Conservation (phyloP, 2,329 filamentous ascomycete species). For the Xylaria sp. region DNA sequence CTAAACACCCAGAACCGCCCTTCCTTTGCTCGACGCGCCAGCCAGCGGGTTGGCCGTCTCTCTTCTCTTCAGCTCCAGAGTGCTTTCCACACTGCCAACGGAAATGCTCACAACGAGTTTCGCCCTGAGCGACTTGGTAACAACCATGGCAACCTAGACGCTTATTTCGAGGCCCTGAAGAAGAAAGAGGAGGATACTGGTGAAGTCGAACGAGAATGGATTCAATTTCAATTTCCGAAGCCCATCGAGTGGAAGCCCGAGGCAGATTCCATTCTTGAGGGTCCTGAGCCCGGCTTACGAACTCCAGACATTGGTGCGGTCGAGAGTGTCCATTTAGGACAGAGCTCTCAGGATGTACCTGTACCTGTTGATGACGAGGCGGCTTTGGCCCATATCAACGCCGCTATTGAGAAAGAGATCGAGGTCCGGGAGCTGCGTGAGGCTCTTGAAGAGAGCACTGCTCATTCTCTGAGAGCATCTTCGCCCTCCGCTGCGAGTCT, state of each 20-base stretch:
- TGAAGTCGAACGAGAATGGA: conserved; percentile 83
- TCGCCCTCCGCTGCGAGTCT: conserved; percentile 54
- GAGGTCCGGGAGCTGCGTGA: conserved; percentile 50
- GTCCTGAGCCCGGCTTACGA: conserved; percentile 70
- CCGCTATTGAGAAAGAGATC: conserved; percentile 81
- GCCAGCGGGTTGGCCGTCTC: conserved; percentile 65
- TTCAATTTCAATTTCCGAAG: conserved; percentile 88
- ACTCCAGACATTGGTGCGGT: conserved; percentile 58
- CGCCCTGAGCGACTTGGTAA: conserved; percentile 61
- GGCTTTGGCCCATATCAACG: conserved; percentile 83
- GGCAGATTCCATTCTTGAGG: conserved; percentile 63
- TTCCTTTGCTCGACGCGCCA: conserved; percentile 69
- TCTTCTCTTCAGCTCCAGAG: conserved; percentile 77
- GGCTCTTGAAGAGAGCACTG: conserved; percentile 45
- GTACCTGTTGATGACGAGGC: conserved; percentile 63
- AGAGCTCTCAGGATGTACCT: conserved; percentile 51
- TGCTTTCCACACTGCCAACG: conserved; percentile 74
- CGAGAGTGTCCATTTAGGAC: conserved; percentile 46
- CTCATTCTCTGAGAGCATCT: conserved; percentile 52
- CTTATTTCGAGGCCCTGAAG: conserved; percentile 92
- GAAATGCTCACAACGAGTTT: conserved; percentile 66
- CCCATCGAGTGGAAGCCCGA: conserved; percentile 87
- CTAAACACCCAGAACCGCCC: conserved; percentile 78
- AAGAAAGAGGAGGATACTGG: conserved; percentile 62
- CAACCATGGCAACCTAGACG: conserved; percentile 77